These are phyloP conservation scores for Coemansia sp. DNA, from an alignment of 192 early-diverging fungal species.

Conservation along the genomic window DNA sequence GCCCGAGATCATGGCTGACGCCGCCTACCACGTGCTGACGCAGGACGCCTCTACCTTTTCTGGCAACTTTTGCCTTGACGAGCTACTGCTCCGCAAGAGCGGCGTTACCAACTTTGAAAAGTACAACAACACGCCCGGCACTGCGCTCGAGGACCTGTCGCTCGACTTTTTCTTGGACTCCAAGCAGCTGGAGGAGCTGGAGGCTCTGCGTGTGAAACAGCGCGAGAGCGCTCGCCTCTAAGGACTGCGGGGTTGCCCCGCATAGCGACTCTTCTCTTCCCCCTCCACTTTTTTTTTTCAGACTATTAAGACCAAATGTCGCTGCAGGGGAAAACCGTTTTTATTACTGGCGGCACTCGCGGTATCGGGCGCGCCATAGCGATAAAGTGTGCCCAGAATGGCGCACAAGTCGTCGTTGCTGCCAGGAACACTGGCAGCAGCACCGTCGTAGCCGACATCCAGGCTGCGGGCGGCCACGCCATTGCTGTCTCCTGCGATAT, in stretches of 20 bases:
- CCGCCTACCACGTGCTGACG: constrained; percentile 63
- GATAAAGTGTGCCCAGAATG: constrained; percentile 41
- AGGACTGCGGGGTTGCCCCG: neutral
- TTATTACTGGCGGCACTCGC: constrained; percentile 54
- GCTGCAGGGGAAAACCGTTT: constrained; percentile 31
- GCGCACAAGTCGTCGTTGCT: constrained; percentile 52
- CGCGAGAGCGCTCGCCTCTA: constrained; percentile 1
- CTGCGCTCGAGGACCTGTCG: constrained; percentile 55
- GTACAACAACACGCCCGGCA: constrained; percentile 63
- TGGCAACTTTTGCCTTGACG: constrained; percentile 77
- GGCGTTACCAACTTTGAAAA: constrained; percentile 71
- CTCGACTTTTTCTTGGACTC: constrained; percentile 67
- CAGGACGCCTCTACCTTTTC: constrained; percentile 58
- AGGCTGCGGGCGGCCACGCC: constrained; percentile 63
- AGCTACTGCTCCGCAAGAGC: constrained; percentile 66
- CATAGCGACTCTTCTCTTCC: neutral
- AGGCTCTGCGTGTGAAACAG: constrained; percentile 29
- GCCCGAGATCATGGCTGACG: constrained; percentile 79
- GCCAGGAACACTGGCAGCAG: constrained; percentile 59
- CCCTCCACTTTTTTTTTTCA: neutral
- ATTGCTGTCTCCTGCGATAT: constrained; percentile 74
- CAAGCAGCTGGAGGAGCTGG: constrained; percentile 44
- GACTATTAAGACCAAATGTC: neutral
- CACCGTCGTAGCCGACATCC: constrained; percentile 64
- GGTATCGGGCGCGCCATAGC: constrained; percentile 55